Evolutionary conservation across 441 rosid species (phyloP), one percentile per base, ranked within the genome.

Genomic region (Erodium texanum): DNA sequence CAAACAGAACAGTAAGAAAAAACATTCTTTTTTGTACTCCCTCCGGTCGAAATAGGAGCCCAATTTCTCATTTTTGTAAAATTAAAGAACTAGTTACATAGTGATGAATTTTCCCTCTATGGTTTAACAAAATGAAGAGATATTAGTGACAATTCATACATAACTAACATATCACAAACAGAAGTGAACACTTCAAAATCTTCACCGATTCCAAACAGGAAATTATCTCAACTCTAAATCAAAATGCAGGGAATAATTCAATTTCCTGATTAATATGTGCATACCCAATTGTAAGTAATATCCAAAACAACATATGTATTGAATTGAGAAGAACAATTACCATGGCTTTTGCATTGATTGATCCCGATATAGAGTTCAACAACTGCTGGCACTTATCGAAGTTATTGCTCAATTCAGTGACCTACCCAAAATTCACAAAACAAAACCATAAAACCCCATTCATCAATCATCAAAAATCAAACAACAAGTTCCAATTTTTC

Each of bases 301-400:
- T 34, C 23, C 2, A 48, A 36, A 50, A 18, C 62, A 27, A 52
- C 11, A 66, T 4, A 43, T 9, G 50, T 6, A 43, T 41, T 29
- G 12, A 34, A 18, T 3, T 27, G 16, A 19, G 50, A 15, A 11
- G 20, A 61, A 38, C 41, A 50, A 5, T 54, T 83, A 90, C 97
- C 98, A 87, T 82, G 29, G 87, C 75, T 75, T 87, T 89, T 8
- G 85, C 69, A 73, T 73, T 85, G 5, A 90, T 68, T 1, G 98
- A 87, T 64, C 81, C 82, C 22, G 92, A 79, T 66, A 93, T 90
- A 5, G 97, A 89, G 72, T 87, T 89, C 74, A 93, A 68, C 52
- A 93, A 83, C 80, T 89, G 95, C 80, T 89, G 97, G 72, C 98
- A 89, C 82, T 93, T 90, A 63, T 93, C 98, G 69, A 93, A 93